phyloP scores from a whole-genome alignment of 345 rosid species.

The Citrus cavaleriei region DNA sequence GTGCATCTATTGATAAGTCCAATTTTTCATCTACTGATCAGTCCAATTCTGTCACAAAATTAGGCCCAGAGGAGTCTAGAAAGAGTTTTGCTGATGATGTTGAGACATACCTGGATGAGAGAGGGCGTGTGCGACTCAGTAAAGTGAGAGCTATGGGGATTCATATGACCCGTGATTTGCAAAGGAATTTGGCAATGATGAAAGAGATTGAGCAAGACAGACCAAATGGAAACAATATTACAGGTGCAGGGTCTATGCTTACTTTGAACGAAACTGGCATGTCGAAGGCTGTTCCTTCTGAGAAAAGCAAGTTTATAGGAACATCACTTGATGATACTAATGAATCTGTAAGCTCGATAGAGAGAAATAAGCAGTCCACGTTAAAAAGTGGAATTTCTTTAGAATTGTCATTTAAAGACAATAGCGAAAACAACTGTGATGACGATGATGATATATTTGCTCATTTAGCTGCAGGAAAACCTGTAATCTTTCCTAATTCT shows the following conservation, averaged over 20 bases:
- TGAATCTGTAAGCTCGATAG: constrained; percentile 32
- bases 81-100: constrained; percentile 51
- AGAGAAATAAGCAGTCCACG: constrained; percentile 25
- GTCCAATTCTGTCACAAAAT: constrained; percentile 36
- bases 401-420: constrained; percentile 77
- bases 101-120: constrained; percentile 79
- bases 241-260: constrained; percentile 21
- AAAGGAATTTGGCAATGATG: constrained; percentile 91
- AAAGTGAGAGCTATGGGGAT: constrained; percentile 88
- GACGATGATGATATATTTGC: constrained; percentile 70
- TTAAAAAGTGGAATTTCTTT: constrained; percentile 35
- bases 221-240: constrained; percentile 16
- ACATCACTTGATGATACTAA: constrained; percentile 22
- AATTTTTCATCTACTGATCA: constrained; percentile 29
- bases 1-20: constrained; percentile 34
- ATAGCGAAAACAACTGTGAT: constrained; percentile 32
- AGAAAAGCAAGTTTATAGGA: constrained; percentile 29
- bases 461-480: constrained; percentile 60
- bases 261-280: constrained; percentile 22
- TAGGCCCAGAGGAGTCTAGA: constrained; percentile 31
- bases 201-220: constrained; percentile 65
- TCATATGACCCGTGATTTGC: constrained; percentile 93
- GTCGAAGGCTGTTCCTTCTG: constrained; percentile 28
- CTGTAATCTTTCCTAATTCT: constrained; percentile 38
- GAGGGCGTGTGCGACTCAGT: constrained; percentile 69